Conservation (phyloP, 106 monocot genomes). For the Dioscorea zingiberensis region DNA sequence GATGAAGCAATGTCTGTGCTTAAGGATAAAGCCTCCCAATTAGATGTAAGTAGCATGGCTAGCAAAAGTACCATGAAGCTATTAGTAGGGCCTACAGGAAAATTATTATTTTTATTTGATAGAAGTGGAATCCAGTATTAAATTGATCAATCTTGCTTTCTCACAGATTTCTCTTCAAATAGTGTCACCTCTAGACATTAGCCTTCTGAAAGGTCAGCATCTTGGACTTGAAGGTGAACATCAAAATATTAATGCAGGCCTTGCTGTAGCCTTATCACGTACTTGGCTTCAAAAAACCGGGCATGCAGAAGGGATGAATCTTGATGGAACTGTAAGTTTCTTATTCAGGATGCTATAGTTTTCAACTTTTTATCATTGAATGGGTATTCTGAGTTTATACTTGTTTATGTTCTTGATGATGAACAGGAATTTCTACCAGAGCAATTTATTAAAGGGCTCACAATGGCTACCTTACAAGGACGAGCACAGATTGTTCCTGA, state of each 20-base stretch:
- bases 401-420: neutral
- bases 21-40: slow-evolving; percentile 53
- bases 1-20: slow-evolving; percentile 88
- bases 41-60: slow-evolving; percentile 49
- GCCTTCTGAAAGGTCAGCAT: slow-evolving; percentile 38
- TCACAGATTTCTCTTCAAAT: slow-evolving; percentile 66
- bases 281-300: slow-evolving; percentile 69
- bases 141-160: neutral
- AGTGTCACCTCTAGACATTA: slow-evolving; percentile 47
- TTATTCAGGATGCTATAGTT: neutral
- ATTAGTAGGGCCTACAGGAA: too few relatives aligned
- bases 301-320: slow-evolving; percentile 18
- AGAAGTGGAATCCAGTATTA: too few relatives aligned
- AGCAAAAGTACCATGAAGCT: neutral
- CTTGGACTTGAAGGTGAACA: slow-evolving; percentile 93
- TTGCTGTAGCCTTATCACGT: slow-evolving; percentile 60
- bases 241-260: slow-evolving; percentile 83
- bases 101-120: too few relatives aligned
- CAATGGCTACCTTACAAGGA: slow-evolving; percentile 55
- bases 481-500: slow-evolving; percentile 81
- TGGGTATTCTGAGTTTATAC: neutral
- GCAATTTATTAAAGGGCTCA: slow-evolving; percentile 63
- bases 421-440: slow-evolving; percentile 55
- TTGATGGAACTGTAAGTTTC: slow-evolving; percentile 30
- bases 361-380: neutral